These are phyloP conservation scores for Neospermospora avenae DNA, from an alignment of 2,329 filamentous ascomycete genomes.

Conservation along the genomic window DNA sequence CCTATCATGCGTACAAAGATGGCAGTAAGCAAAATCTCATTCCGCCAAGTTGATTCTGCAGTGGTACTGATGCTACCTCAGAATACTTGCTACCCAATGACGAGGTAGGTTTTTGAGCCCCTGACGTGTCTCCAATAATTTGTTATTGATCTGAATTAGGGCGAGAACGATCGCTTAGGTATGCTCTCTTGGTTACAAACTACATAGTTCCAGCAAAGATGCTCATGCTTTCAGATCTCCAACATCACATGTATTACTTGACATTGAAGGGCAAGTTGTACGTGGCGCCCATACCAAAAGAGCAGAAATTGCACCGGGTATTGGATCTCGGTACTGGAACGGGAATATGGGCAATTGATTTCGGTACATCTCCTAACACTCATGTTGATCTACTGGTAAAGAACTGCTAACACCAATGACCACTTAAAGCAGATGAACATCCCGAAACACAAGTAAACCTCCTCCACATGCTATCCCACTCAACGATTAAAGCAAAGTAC, in stretches of 20 bases:
- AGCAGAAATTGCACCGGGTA: conserved; percentile 31
- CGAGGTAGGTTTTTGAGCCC: neutral
- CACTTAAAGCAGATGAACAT: conserved; percentile 17
- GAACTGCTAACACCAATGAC: neutral
- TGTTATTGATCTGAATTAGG: neutral
- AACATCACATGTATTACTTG: conserved; percentile 26
- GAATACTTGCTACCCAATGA: conserved; percentile 8
- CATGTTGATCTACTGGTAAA: no score
- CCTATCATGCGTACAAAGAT: conserved; percentile 23
- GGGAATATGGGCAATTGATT: conserved; percentile 32
- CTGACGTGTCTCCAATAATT: neutral
- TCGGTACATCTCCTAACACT: conserved; percentile 25
- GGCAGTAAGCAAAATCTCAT: neutral
- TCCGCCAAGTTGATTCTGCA: neutral
- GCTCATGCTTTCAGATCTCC: conserved; percentile 14
- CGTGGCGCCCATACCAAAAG: conserved; percentile 22
- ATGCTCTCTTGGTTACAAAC: neutral
- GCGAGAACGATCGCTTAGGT: conserved; percentile 8
- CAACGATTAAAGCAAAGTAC: neutral
- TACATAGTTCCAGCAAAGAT: no score
- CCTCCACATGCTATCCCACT: conserved; percentile 5
- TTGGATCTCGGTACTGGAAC: conserved; percentile 50
- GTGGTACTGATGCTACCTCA: neutral
- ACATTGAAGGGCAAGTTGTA: conserved; percentile 22
- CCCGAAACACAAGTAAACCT: conserved; percentile 17